phyloP scores from a whole-genome alignment of 1,139 yeast species.

The Yamadazyma aaseri region DNA sequence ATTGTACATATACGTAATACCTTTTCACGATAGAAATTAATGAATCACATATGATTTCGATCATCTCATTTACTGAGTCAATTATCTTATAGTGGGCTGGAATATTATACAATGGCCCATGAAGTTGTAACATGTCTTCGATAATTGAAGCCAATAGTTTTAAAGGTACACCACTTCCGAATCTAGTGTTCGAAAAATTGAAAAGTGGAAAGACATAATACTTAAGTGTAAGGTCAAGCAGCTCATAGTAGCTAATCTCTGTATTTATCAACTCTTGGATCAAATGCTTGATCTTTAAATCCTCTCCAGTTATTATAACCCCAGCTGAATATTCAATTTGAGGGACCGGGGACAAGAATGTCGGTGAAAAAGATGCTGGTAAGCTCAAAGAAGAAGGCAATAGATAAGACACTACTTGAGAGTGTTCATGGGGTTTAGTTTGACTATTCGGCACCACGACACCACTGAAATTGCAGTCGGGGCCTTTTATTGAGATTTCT shows the following conservation, averaged over 20 bases:
- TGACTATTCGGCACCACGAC: too few relatives aligned
- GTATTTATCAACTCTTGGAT: conserved; percentile 49
- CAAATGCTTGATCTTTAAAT: conserved; percentile 30
- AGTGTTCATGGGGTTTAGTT: too few relatives aligned
- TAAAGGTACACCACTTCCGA: conserved; percentile 13
- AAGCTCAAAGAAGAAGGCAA: neutral
- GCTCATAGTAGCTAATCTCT: conserved; percentile 45
- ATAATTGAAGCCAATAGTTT: conserved; percentile 10
- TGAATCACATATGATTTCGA: conserved; percentile 2
- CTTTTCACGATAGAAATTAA: conserved; percentile 1
- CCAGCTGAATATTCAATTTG: conserved; percentile 5
- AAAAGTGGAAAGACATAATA: conserved; percentile 36
- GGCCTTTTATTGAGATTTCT: neutral
- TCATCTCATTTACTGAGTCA: neutral
- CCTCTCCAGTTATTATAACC: conserved; percentile 1
- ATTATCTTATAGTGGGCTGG: neutral
- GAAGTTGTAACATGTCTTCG: conserved; percentile 8
- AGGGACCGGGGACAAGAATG: conserved; percentile 25
- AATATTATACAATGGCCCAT: conserved; percentile 4
- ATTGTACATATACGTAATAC: conserved; percentile 34
- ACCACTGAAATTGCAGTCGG: neutral
- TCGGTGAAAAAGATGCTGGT: conserved; percentile 5
- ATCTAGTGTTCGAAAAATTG: conserved; percentile 6
- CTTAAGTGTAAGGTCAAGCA: conserved; percentile 37
- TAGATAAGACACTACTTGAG: too few relatives aligned